These are phyloP conservation scores for Penicillium alfredii DNA, from an alignment of 495 filamentous ascomycete species.

Conservation along the genomic window DNA sequence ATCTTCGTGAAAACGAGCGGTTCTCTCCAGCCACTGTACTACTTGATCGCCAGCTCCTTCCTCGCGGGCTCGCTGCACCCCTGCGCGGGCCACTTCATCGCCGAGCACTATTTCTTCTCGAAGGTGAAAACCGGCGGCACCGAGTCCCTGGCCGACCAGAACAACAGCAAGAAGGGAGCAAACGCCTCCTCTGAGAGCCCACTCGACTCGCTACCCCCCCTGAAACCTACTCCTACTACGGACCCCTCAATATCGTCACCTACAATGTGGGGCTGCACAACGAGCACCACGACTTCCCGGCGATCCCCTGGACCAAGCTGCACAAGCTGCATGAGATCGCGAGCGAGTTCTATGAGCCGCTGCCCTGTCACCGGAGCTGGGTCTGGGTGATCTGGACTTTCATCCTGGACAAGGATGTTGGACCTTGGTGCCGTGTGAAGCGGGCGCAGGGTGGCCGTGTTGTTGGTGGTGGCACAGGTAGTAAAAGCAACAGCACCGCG, in stretches of 20 bases:
- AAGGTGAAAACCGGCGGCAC: conserved; percentile 52
- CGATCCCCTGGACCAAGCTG: conserved; percentile 87
- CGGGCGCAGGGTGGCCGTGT: conserved; percentile 71
- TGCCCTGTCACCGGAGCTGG: conserved; percentile 88
- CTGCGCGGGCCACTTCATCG: conserved; percentile 96
- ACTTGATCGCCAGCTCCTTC: conserved; percentile 83
- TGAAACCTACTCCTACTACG: conserved; percentile 98
- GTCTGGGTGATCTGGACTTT: conserved; percentile 91
- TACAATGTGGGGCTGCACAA: conserved; percentile 98
- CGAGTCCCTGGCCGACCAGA: conserved; percentile 45
- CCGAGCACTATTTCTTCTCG: conserved; percentile 97
- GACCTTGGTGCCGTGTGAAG: conserved; percentile 90
- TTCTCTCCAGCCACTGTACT: conserved; percentile 57
- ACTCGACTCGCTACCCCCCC: conserved; percentile 54
- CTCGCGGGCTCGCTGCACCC: conserved; percentile 91
- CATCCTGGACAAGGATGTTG: conserved; percentile 79
- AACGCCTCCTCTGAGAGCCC: conserved; percentile 29
- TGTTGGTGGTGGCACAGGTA: conserved; percentile 43
- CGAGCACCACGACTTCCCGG: conserved; percentile 98
- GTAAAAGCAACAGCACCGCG: conserved; percentile 17
- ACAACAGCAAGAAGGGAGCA: conserved; percentile 21
- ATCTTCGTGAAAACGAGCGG: conserved; percentile 53
- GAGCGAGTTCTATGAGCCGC: conserved; percentile 82
- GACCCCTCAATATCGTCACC: conserved; percentile 81
- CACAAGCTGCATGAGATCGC: conserved; percentile 72